Evolutionary conservation across 441 rosid species (phyloP), one percentile per base, ranked within the genome.

Genomic region (Codiaeum variegatum): DNA sequence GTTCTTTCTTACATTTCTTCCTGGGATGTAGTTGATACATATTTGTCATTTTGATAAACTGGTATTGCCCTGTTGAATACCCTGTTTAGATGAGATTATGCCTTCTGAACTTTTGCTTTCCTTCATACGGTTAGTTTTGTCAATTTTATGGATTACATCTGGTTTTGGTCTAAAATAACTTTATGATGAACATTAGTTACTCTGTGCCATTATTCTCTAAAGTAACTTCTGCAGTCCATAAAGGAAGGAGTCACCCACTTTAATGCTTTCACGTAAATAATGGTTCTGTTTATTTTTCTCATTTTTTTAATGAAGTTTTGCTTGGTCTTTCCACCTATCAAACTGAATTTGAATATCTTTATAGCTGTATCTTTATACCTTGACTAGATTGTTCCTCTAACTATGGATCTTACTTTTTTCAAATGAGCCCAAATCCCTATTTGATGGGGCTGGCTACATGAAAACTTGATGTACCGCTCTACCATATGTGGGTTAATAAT

Each of bases 1-100:
- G 21, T 62, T 28, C 51, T 65, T 62, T 46, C 67, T 65, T 34
- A 66, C 47, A 62, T 73, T 12, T 73, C 52, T 56, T 77, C 28
- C 28, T 56, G 26, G 58, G 51, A 56, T 67, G 15, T 29, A 32
- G 12, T 26, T 36, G 18, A 31, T 58, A 23, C 34, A 49, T 52
- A 9, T 59, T 66, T 44, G 54, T 59, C 28, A 31, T 42, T 71
- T 56, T 58, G 56, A 51, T 42, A 28, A 71, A 47, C 15, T 10
- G 40, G 24, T 16, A 11, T 42, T 52, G 70, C 60, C 28, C 28
- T 49, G 34, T 54, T 51, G 58, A 52, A 59, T 32, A n/a, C 11
- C 36, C 36, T 68, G 47, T 26, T 62, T 29, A 40, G 40, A 28
- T 63, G 34, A 59, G 36, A 51, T 49, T 24, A 24, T 5, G 44